Evolutionary conservation across 495 filamentous ascomycete species (phyloP), one percentile per base, ranked within the genome.

Genomic region (Hypoxylon fuscum): DNA sequence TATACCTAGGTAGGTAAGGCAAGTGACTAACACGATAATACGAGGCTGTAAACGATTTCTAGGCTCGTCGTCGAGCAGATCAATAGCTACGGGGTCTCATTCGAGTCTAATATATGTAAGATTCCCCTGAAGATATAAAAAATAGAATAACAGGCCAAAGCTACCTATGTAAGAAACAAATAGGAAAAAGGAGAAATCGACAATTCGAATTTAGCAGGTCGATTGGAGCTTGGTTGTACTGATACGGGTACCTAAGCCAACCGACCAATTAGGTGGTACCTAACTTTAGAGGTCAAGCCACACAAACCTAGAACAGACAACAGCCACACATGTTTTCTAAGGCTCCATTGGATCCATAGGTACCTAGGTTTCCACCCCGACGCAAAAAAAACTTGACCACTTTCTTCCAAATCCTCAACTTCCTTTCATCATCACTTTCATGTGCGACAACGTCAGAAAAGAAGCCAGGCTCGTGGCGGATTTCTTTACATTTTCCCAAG

Each of bases 141-240:
- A 41, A 32, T n/a, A 32, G 9, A 15, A 57, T 27, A 4, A 8
- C 25, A 27, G 8, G 8, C 25, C 25, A 27, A 27, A 27, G 25
- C n/a, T 10, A 11, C 8, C 31, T 12, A 10, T 2, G n/a, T 15
- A 4, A 38, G n/a, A 38, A 12, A 38, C 21, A 34, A 32, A 48
- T 12, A 32, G 29, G 38, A 61, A 55, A 55, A 52, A 54, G 56
- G 47, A 61, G 56, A 51, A 60, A n/a, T n/a, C n/a, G n/a, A n/a
- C 50, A 22, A 37, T 59, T 54, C 44, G 49, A 65, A 65, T 60
- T 60, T 55, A 60, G 55, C 31, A 66, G 45, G 62, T 64, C 29
- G 31, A 52, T 23, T 55, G 32, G 51, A 62, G 50, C 58, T 62
- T 49, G 43, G 57, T 35, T 20, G 37, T 50, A 43, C 23, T 49